These are phyloP conservation scores for Klebsormidium nitens DNA, from an alignment of 139 green algal genomes.

Conservation along the genomic window DNA sequence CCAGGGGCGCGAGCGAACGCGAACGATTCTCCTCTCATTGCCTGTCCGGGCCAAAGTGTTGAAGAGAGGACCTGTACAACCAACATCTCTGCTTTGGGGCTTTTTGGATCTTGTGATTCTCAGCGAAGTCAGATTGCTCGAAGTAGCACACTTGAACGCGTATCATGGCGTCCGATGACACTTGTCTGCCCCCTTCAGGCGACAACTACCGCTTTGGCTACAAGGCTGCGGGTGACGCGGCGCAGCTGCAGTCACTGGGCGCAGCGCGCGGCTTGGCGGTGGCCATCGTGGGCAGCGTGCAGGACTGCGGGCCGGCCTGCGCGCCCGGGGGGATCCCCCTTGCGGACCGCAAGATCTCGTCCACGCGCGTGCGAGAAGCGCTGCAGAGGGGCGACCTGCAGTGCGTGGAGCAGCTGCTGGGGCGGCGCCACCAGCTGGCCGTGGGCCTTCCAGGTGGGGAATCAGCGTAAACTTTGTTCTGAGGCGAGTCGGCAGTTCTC, in stretches of 20 bases:
- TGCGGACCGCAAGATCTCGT: constrained; percentile 14
- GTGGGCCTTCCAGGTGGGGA: not conserved
- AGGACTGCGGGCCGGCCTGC: constrained; percentile 1
- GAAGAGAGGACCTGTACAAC: no score
- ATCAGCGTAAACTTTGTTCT: no score
- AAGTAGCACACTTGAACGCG: no score
- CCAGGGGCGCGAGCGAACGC: no score
- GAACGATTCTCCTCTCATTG: no score
- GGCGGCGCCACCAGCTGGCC: constrained; percentile 7
- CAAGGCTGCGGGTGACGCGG: constrained; percentile 62
- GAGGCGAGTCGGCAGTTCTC: no score
- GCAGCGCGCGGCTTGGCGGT: constrained; percentile 4
- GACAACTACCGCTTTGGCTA: constrained; percentile 86
- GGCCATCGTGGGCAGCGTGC: constrained; percentile 16
- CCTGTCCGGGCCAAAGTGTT: no score
- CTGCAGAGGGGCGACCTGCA: constrained; percentile 15
- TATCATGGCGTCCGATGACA: no score
- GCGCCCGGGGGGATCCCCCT: not conserved
- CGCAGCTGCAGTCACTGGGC: constrained; percentile 5
- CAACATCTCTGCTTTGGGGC: no score
- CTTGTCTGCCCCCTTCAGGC: constrained; percentile 43
- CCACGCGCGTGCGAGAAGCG: constrained; percentile 13
- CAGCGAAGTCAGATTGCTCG: no score
- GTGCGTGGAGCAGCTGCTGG: constrained; percentile 12
- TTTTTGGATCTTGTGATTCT: no score